Evolutionary conservation across 352 stramenopile species (phyloP), one percentile per base, ranked within the genome.

Genomic region (Albugo laibachii): DNA sequence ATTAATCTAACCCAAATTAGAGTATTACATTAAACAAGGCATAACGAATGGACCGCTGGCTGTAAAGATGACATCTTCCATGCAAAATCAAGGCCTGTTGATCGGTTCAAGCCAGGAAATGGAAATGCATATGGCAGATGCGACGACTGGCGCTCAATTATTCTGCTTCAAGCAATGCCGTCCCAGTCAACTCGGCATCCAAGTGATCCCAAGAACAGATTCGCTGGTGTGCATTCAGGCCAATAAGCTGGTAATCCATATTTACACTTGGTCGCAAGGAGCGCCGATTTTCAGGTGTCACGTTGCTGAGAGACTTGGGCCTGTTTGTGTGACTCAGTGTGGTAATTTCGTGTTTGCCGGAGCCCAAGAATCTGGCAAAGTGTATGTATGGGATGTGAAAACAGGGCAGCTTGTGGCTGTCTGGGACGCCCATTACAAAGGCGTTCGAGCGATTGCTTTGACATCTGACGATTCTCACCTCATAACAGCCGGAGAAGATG

Each of bases 361-460:
- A 5, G 75, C 69, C 14, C 46, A 42, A 14, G 56, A 66, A n/a
- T 86, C 72, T 1, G 79, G 79, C 46, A 84, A 86, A 53, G 61
- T 92, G 41, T 89, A 88, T 57, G 61, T 89, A 8, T 92, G 76
- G 79, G 73, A 85, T 43, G 63, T 87, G 46, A 79, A 78, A 50
- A 85, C 74, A 0, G 79, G 79, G 42, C 71, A 81, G 51, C 64
- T 92, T 45, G 55, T 85, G 16, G 74, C 68, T 21, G 73, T 82
- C 31, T 88, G 76, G 55, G 77, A 92, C 45, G 79, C 73, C 5
- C 79, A 92, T 55, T 92, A 88, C 67, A 92, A 92, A 67, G 70
- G 62, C 49, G 68, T 85, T 20, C 72, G 64, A 14, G 73, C 70
- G 11, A 47, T 92, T 15, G 52, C 58, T 18, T 52, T 89, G 5